Evolutionary conservation across 352 stramenopile genomes (phyloP), one percentile per base, ranked within the genome.

Genomic region (Elongisporangium anandrum): DNA sequence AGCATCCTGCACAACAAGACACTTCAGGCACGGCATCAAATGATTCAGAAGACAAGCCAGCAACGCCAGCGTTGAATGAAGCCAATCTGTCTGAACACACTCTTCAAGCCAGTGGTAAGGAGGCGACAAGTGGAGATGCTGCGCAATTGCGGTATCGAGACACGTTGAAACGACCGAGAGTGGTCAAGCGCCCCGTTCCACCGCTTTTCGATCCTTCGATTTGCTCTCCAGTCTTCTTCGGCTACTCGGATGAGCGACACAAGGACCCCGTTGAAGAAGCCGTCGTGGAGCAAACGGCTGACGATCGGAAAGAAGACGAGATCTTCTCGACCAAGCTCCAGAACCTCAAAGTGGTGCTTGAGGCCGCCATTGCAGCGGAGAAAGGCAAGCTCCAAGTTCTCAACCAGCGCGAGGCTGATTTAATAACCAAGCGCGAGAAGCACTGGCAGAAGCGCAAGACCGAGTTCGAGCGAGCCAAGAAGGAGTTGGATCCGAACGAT

Each of bases 401-500:
- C 2, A 38, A 57, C 1, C 79, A 90, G 26, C 77, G 79, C 21
- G 69, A 90, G 22, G 64, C 59, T 6, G 76, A 87, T 9, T 9
- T 77, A 6, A 41, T 72, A 19, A 57, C 63, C 0, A 91, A 90
- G 53, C 73, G 85, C 0, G 70, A 84, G 15, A 84, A 79, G 24
- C 83, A 81, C 34, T 87, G 79, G 73, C 64, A 77, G 38, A 87
- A 88, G 34, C 76, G 85, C 4, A 50, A 82, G 16, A 69, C 66
- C 3, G 85, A 94, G 4, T 60, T 90, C 8, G 79, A 91, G 8
- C 75, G 81, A 0, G 82, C 82, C 2, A 81, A 85, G 52, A 81
- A 84, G 29, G 82, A 94, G 24, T 59, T 94, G 2, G 81, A 94
- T 52, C 83, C 85, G 10, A 90, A 72, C 26, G 81, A 90, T 24